Percentiles rank a stretch among this genome's conserved stretches.
Evolutionary conservation across 2,329 filamentous ascomycete species (phyloP).

Genomic region (Aspergillus alliaceus): DNA sequence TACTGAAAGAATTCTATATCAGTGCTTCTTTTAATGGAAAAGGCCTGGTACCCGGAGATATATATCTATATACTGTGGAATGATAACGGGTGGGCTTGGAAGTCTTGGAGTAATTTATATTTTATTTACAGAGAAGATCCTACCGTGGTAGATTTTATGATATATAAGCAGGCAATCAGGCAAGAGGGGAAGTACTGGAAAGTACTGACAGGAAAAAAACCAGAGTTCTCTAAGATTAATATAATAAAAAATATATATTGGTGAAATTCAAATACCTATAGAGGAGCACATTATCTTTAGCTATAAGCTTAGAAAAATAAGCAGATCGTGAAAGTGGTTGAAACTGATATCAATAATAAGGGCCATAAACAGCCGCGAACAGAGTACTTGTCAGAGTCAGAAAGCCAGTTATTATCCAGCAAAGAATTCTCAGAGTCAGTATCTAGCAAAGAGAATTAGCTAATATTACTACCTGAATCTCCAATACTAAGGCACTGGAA

Average conservation of each 20-base stretch:
- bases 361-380: background rate
- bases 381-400: background rate
- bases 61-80: slow-evolving; percentile 11
- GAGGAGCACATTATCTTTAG: slow-evolving; percentile 8
- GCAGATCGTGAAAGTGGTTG: background rate
- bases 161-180: slow-evolving; percentile 9
- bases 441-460: too few species aligned
- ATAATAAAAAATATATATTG: slow-evolving; percentile 8
- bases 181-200: slow-evolving; percentile 8
- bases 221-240: slow-evolving; percentile 2
- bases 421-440: too few species aligned
- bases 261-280: slow-evolving; percentile 8
- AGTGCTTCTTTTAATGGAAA: slow-evolving; percentile 4
- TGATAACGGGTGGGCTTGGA: slow-evolving; percentile 6
- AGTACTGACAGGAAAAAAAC: slow-evolving; percentile 5
- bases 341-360: background rate
- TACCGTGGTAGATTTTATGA: slow-evolving; percentile 8
- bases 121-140: background rate
- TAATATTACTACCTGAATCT: too few species aligned
- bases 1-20: slow-evolving; percentile 9
- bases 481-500: too few species aligned
- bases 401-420: background rate
- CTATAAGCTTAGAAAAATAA: slow-evolving; percentile 8
- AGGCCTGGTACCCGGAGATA: slow-evolving; percentile 16
- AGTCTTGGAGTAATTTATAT: slow-evolving; percentile 8